Conservation (phyloP, 768 basidiomycete genomes). For the Suillus alpinus region DNA sequence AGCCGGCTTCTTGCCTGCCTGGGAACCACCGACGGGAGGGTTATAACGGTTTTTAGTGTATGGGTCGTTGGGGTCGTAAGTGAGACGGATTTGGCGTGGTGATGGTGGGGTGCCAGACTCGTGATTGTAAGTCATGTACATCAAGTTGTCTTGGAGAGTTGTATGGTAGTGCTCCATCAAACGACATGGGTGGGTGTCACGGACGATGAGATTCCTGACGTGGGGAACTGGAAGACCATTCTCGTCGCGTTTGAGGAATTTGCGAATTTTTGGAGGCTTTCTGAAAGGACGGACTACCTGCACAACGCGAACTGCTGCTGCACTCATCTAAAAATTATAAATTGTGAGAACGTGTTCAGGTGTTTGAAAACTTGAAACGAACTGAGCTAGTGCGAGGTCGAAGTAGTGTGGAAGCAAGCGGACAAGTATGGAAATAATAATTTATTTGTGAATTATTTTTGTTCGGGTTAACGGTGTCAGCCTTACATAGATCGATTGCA, state of each 20-base stretch:
- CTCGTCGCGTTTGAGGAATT: conserved; percentile 45
- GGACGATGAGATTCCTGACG: conserved; percentile 53
- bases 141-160: conserved; percentile 80
- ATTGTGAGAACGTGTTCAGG: neutral
- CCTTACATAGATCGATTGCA: neutral
- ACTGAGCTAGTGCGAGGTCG: conserved; percentile 1
- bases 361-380: neutral
- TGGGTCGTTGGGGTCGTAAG: conserved; percentile 74
- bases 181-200: conserved; percentile 70
- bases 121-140: conserved; percentile 95
- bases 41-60: conserved; percentile 79
- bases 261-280: conserved; percentile 45
- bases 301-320: conserved; percentile 13
- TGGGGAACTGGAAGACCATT: conserved; percentile 74
- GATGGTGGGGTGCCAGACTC: conserved; percentile 51
- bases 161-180: conserved; percentile 81
- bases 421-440: neutral
- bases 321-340: conserved; percentile 10
- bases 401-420: neutral
- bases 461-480: neutral
- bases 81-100: conserved; percentile 58
- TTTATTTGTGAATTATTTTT: conserved; percentile 1
- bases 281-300: conserved; percentile 48
- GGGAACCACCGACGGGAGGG: conserved; percentile 69
- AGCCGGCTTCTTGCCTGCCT: conserved; percentile 63